These are phyloP conservation scores for Oropetium thomaeum DNA, from an alignment of 176 grass and related monocot genomes.

Conservation along the genomic window DNA sequence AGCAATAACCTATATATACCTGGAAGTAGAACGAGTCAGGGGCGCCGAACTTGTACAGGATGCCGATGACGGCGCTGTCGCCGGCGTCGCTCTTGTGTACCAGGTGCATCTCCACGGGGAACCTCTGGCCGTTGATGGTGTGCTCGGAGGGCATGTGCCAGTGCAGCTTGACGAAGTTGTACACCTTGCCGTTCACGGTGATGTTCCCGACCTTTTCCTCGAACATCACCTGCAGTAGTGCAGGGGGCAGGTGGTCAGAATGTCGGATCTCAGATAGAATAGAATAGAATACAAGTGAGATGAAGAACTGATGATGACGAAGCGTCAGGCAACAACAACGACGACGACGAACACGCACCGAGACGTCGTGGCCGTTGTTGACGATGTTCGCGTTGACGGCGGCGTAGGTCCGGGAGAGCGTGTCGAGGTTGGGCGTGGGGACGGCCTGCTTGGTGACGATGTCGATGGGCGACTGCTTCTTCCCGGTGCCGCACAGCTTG, in stretches of 20 bases:
- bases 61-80: slow-evolving; percentile 29
- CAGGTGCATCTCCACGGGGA: slow-evolving; percentile 63
- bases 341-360: too few relatives aligned
- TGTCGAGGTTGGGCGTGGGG: slow-evolving; percentile 13
- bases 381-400: slow-evolving; percentile 38
- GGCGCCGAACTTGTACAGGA: slow-evolving; percentile 55
- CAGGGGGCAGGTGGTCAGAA: too few relatives aligned
- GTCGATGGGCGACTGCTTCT: slow-evolving; percentile 69
- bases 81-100: slow-evolving; percentile 46
- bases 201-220: slow-evolving; percentile 26
- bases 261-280: too few relatives aligned
- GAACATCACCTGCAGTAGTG: slow-evolving; percentile 45
- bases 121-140: slow-evolving; percentile 68
- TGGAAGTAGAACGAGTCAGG: slow-evolving; percentile 66
- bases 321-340: too few relatives aligned
- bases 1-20: too few relatives aligned
- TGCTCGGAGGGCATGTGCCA: slow-evolving; percentile 89
- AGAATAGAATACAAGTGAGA: too few relatives aligned
- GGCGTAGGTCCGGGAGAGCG: slow-evolving; percentile 39
- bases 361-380: slow-evolving; percentile 54
- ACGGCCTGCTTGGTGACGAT: slow-evolving; percentile 34
- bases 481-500: slow-evolving; percentile 44
- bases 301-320: too few relatives aligned
- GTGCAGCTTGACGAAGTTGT: slow-evolving; percentile 37
- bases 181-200: slow-evolving; percentile 38